Evolutionary conservation across 495 filamentous ascomycete species (phyloP).

Genomic region (Podospora bellae-mahoneyi): DNA sequence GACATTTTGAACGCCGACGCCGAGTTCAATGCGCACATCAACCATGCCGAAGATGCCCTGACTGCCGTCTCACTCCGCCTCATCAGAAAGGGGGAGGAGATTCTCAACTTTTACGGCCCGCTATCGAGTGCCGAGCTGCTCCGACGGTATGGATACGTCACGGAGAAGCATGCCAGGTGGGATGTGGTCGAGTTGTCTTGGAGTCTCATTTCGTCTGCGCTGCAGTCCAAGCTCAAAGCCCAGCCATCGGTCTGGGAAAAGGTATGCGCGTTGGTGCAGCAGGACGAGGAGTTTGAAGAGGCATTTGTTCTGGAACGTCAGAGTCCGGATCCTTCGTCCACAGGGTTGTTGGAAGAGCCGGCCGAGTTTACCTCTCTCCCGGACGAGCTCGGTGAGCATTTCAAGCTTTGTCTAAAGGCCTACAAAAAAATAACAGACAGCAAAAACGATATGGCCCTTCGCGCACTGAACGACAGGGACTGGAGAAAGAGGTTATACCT

Average conservation of each 20-base stretch:
- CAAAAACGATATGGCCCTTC: slow-evolving; percentile 15
- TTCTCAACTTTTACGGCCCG: slow-evolving; percentile 89
- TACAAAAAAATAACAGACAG: slow-evolving; percentile 34
- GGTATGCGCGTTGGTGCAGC: slow-evolving; percentile 22
- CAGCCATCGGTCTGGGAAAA: slow-evolving; percentile 43
- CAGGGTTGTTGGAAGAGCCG: slow-evolving; percentile 29
- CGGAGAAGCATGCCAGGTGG: slow-evolving; percentile 65
- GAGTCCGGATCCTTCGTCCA: slow-evolving; percentile 39
- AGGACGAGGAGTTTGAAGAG: slow-evolving; percentile 42
- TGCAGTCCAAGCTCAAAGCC: slow-evolving; percentile 42
- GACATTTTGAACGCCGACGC: slow-evolving; percentile 92
- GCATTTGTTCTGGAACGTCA: slow-evolving; percentile 45
- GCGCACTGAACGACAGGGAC: slow-evolving; percentile 39
- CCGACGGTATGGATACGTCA: slow-evolving; percentile 85
- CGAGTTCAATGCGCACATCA: slow-evolving; percentile 73
- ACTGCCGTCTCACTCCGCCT: slow-evolving; percentile 64
- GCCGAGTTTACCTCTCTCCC: slow-evolving; percentile 35
- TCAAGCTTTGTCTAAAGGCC: slow-evolving; percentile 41
- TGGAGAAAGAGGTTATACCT: slow-evolving; percentile 38
- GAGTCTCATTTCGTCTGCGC: slow-evolving; percentile 45
- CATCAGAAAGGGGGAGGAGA: slow-evolving; percentile 69
- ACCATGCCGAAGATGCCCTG: slow-evolving; percentile 61
- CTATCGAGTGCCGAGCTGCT: slow-evolving; percentile 79
- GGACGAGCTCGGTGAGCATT: slow-evolving; percentile 38
- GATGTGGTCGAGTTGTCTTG: slow-evolving; percentile 80